These are phyloP conservation scores for Kokia cookei DNA, from an alignment of 441 rosid species.

Conservation along the genomic window DNA sequence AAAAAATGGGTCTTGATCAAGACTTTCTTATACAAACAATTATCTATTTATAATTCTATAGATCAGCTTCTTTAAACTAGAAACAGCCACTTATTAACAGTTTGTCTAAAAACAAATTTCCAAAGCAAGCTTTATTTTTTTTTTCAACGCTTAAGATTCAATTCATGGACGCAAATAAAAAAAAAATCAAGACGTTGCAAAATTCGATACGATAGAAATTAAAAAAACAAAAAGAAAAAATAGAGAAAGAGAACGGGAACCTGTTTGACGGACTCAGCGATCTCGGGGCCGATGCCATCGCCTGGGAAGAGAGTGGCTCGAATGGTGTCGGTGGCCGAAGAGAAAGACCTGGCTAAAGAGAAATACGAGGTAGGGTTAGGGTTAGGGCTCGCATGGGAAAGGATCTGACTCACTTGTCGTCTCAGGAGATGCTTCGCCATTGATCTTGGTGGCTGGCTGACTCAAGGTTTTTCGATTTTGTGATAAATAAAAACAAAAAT, in stretches of 20 bases:
- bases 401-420: conserved; percentile 59
- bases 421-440: conserved; percentile 70
- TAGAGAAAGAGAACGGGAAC: conserved; percentile 17
- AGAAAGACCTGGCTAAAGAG: conserved; percentile 41
- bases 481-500: neutral
- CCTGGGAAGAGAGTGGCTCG: conserved; percentile 91
- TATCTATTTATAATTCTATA: neutral
- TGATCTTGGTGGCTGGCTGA: conserved; percentile 9
- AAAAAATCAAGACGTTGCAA: neutral
- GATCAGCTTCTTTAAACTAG: neutral
- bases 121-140: neutral
- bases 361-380: conserved; percentile 15
- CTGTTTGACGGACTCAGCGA: conserved; percentile 91
- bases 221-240: neutral
- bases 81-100: neutral
- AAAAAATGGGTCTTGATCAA: neutral
- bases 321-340: conserved; percentile 45
- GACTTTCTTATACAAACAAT: neutral
- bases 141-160: neutral
- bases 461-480: neutral
- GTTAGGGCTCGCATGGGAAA: conserved; percentile 21
- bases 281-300: conserved; percentile 97
- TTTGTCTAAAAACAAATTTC: neutral
- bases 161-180: neutral
- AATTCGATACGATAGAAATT: neutral